Percentiles rank a stretch among this genome's conserved stretches.
Evolutionary conservation across 1,284 basidiomycete species (phyloP).

Genomic region (Golubevia sp.): DNA sequence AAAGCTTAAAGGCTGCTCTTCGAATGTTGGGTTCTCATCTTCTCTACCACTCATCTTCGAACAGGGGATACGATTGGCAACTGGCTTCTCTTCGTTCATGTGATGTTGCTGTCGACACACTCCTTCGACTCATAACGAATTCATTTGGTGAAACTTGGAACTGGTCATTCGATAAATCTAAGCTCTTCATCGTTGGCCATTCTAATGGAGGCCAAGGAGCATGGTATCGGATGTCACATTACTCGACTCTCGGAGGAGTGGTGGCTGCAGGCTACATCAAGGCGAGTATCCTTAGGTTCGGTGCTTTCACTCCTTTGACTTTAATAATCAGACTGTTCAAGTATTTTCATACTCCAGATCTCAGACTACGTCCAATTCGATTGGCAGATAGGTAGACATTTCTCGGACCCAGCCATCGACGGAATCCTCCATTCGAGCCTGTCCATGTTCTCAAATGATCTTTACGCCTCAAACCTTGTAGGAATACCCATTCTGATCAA

Average conservation of each 20-base stretch:
- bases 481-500: slow-evolving; percentile 73
- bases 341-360: no score
- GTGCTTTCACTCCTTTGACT: slow-evolving; percentile 72
- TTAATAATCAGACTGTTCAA: no score
- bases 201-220: slow-evolving; percentile 91
- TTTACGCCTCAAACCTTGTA: slow-evolving; percentile 77
- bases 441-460: slow-evolving; percentile 81
- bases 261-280: slow-evolving; percentile 18
- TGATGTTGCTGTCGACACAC: slow-evolving; percentile 68
- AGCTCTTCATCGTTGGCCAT: slow-evolving; percentile 76
- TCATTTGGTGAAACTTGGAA: not conserved
- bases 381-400: slow-evolving; percentile 70
- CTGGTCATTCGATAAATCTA: slow-evolving; percentile 20
- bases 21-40: not conserved
- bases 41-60: no score
- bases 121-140: slow-evolving; percentile 52
- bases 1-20: not conserved
- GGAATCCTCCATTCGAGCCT: slow-evolving; percentile 75
- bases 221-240: slow-evolving; percentile 77
- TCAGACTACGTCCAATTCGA: slow-evolving; percentile 79
- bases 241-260: slow-evolving; percentile 72
- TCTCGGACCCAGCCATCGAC: slow-evolving; percentile 74
- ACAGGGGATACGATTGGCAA: slow-evolving; percentile 82
- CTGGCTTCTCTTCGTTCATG: slow-evolving; percentile 73
- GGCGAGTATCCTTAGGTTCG: slow-evolving; percentile 62